Base-by-base conservation (phyloP, 257 asterid species). In the Forsythia suspensa region DNA sequence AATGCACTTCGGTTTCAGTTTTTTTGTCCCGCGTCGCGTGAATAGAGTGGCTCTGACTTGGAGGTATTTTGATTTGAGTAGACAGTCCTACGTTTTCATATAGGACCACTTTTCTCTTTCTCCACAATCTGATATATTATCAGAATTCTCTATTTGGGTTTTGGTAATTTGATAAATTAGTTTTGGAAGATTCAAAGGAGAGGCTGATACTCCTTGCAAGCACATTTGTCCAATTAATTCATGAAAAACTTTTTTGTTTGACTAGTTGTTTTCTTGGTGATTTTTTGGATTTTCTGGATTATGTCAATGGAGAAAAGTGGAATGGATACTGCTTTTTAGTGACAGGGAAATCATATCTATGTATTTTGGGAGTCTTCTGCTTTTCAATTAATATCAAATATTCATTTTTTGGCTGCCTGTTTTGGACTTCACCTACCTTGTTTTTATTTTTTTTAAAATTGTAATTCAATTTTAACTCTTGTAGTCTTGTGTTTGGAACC, bases 361-460 rank as follows among this genome's bases (percentile, higher is more conserved):
- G 57, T 44, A 8, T 44, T 44, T 10, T 10, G 52, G 52, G 15
- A 44, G 15, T 8, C 24, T 38, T 75, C n/a, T 65, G 73, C 39
- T 4, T 63, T 41, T 37, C 13, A 3, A 29, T 67, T 82, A 34
- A 40, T 68, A 77, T 69, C 29, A 36, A 41, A 29, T 16, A 48
- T 16, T 68, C 40, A 3, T 44, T 6, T 66, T 55, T 61, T 51
- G 24, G 75, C 55, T 65, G 61, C 36, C 48, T 46, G 24, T 68
- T 16, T 71, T 44, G 24, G 74, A 39, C 37, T 52, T 67, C 6
- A 40, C 70, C 81, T 39, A 74, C 74, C 80, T 43, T 39, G 38
- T 46, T 68, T 74, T 59, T 36, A 48, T 2, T 48, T 0, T 51
- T 48, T 34, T 63, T 63, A 9, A 39, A 63, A 29, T 61, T 63